Evolutionary conservation across 2,329 filamentous ascomycete species (phyloP).

Genomic region (Fusarium multiceps): DNA sequence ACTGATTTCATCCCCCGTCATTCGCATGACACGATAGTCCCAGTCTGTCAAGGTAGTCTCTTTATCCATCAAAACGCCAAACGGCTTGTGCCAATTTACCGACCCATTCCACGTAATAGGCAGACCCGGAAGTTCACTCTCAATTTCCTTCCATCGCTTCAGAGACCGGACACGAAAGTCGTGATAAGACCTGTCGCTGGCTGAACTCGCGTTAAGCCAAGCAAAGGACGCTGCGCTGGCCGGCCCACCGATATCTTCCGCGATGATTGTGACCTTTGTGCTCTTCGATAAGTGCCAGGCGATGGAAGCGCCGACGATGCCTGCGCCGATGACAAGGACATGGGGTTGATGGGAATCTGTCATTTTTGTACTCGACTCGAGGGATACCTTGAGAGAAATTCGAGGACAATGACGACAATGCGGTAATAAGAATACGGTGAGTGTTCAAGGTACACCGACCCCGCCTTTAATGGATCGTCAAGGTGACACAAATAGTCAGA

Average conservation of each 20-base stretch:
- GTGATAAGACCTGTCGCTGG: slow-evolving; percentile 18
- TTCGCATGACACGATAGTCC: slow-evolving; percentile 8
- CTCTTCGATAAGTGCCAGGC: slow-evolving; percentile 26
- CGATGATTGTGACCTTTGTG: slow-evolving; percentile 26
- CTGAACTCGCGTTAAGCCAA: slow-evolving; percentile 33
- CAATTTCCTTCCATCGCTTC: slow-evolving; percentile 26
- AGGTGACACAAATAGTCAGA: accelerated
- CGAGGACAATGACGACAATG: background rate
- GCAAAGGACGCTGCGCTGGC: slow-evolving; percentile 28
- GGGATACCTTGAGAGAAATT: background rate
- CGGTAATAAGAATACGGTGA: background rate
- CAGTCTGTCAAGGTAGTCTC: slow-evolving; percentile 4
- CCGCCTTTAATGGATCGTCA: background rate
- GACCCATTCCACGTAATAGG: slow-evolving; percentile 33
- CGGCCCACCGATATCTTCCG: slow-evolving; percentile 25
- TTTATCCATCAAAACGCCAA: background rate
- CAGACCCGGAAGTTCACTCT: slow-evolving; percentile 1
- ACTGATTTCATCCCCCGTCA: background rate
- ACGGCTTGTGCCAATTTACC: slow-evolving; percentile 26
- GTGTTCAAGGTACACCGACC: background rate
- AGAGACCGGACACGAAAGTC: slow-evolving; percentile 26
- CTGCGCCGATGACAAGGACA: slow-evolving; percentile 30
- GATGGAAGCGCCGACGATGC: slow-evolving; percentile 31
- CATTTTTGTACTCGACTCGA: background rate
- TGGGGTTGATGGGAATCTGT: background rate